These are phyloP conservation scores for Lojkania enalia DNA, from an alignment of 2,329 filamentous ascomycete species.

Conservation along the genomic window DNA sequence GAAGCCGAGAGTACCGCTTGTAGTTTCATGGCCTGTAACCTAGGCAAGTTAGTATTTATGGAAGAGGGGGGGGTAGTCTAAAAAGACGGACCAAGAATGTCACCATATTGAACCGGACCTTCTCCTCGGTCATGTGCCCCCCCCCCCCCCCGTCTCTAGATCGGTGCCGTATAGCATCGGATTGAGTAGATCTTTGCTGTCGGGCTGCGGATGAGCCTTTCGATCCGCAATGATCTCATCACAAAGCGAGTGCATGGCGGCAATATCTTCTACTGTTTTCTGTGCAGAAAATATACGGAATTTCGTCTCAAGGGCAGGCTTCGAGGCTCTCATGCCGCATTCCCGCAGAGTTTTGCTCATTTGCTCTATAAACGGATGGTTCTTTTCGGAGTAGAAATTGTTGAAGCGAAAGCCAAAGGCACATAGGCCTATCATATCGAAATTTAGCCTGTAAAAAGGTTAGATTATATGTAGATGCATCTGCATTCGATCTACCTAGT, in stretches of 20 bases:
- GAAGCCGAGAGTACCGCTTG: conserved; percentile 29
- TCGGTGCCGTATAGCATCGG: conserved; percentile 72
- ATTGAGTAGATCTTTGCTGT: conserved; percentile 68
- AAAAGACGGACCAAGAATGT: too few species aligned
- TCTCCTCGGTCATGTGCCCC: conserved; percentile 63
- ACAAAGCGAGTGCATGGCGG: conserved; percentile 19
- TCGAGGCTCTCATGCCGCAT: conserved; percentile 55
- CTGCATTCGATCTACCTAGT: conserved; percentile 45
- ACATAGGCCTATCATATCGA: conserved; percentile 73
- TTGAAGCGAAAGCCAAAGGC: conserved; percentile 76
- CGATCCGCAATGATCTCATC: conserved; percentile 63
- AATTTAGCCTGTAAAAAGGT: conserved; percentile 57
- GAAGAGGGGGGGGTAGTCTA: too few species aligned
- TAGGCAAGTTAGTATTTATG: too few species aligned
- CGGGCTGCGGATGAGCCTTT: conserved; percentile 54
- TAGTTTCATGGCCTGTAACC: conserved; percentile 39
- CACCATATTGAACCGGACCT: conserved; percentile 71
- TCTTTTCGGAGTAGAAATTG: conserved; percentile 68
- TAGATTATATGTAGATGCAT: background rate
- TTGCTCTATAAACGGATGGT: conserved; percentile 70
- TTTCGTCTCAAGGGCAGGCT: conserved; percentile 41
- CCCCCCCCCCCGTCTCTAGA: conserved; percentile 68
- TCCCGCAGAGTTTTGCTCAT: conserved; percentile 68
- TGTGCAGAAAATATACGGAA: conserved; percentile 50
- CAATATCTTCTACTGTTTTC: conserved; percentile 59